Conservation (phyloP, 495 filamentous ascomycete genomes). For the Daldinia grandis region DNA sequence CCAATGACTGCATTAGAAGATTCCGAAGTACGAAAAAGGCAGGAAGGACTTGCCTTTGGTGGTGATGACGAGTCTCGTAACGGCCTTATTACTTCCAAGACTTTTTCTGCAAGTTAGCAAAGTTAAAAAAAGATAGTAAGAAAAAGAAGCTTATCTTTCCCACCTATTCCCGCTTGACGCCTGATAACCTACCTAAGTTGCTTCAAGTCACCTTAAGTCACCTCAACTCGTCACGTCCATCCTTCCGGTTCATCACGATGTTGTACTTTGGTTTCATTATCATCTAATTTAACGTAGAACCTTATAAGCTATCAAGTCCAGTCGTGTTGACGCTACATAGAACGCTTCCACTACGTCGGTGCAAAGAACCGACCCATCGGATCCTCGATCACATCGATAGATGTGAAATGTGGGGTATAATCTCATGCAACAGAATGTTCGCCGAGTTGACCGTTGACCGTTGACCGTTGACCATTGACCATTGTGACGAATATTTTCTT, state of each 20-base stretch:
- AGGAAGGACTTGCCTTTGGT: not conserved
- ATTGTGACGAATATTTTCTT: slow-evolving; percentile 22
- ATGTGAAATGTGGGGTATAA: slow-evolving; percentile 32
- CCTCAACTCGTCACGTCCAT: slow-evolving; percentile 27
- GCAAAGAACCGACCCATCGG: slow-evolving; percentile 24
- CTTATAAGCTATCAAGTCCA: slow-evolving; percentile 13
- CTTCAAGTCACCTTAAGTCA: not conserved
- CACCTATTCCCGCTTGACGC: slow-evolving; percentile 24
- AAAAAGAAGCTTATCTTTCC: slow-evolving; percentile 39
- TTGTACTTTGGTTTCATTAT: not conserved
- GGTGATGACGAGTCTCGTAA: slow-evolving; percentile 23
- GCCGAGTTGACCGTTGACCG: slow-evolving; percentile 7
- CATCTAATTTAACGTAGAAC: slow-evolving; percentile 24
- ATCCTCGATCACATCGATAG: slow-evolving; percentile 31
- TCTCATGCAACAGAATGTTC: slow-evolving; percentile 29
- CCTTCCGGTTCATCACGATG: slow-evolving; percentile 27
- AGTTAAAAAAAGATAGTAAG: slow-evolving; percentile 1
- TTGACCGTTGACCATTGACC: not conserved
- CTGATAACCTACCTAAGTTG: too few species aligned
- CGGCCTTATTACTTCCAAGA: slow-evolving; percentile 1
- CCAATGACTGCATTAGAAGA: slow-evolving; percentile 31
- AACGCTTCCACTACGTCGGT: slow-evolving; percentile 28
- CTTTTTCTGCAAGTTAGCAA: slow-evolving; percentile 16
- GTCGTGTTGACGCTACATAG: slow-evolving; percentile 10
- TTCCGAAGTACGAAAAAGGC: slow-evolving; percentile 25